phyloP scores from a whole-genome alignment of 495 filamentous ascomycete genomes.

The Hypoxylon cercidicola region DNA sequence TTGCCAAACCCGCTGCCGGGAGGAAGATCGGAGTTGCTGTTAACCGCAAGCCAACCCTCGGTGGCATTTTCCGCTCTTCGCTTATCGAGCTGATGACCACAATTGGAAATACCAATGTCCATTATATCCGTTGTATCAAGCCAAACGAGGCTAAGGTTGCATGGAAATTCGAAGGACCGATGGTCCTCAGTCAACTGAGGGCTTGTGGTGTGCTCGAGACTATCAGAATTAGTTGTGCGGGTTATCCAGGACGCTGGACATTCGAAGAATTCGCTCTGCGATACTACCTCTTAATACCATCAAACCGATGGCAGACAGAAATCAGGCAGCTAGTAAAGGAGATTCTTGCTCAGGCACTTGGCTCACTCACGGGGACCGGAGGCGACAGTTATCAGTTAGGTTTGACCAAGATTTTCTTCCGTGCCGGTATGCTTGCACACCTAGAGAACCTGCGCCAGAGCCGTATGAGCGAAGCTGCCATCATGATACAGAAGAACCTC shows the following conservation, averaged over 20 bases:
- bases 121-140: conserved; percentile 99
- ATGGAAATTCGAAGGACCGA: conserved; percentile 98
- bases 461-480: conserved; percentile 90
- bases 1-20: conserved; percentile 75
- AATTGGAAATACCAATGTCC: conserved; percentile 96
- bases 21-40: conserved; percentile 90
- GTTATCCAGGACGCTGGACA: conserved; percentile 98
- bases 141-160: conserved; percentile 96
- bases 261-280: conserved; percentile 98
- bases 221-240: conserved; percentile 96
- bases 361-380: conserved; percentile 76
- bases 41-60: conserved; percentile 95
- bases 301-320: conserved; percentile 89
- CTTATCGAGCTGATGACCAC: conserved; percentile 98
- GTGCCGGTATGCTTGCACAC: conserved; percentile 98
- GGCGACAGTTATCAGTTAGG: conserved; percentile 96
- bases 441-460: conserved; percentile 92
- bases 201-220: conserved; percentile 99
- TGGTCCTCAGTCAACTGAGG: conserved; percentile 97
- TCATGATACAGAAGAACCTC: conserved; percentile 99
- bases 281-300: conserved; percentile 98
- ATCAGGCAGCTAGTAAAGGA: conserved; percentile 92
- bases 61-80: conserved; percentile 98
- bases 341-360: conserved; percentile 91
- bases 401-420: conserved; percentile 98